A percentile compares a stretch with the other conserved stretches of the same genome.
These are phyloP conservation scores for Hypericum perforatum DNA, from an alignment of 345 rosid species.

Conservation along the genomic window DNA sequence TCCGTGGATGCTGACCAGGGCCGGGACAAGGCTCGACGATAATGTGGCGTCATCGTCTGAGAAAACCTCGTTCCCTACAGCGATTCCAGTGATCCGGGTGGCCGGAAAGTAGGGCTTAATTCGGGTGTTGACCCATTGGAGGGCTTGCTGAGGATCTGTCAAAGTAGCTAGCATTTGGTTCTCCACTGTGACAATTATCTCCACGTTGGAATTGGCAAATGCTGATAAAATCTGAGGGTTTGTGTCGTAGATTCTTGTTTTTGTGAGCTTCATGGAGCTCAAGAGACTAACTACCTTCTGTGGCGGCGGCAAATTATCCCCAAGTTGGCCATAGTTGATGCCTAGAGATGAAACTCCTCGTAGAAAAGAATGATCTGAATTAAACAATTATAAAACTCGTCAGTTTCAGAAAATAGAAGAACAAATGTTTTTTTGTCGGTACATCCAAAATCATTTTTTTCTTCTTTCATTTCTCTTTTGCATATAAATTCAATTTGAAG, in stretches of 20 bases:
- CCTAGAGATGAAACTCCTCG: slow-evolving; percentile 53
- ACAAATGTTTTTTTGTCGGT: no score
- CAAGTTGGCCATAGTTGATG: slow-evolving; percentile 91
- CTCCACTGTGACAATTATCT: slow-evolving; percentile 70
- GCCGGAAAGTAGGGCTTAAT: slow-evolving; percentile 62
- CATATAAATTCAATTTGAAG: no score
- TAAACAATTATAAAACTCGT: no score
- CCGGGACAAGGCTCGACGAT: slow-evolving; percentile 53
- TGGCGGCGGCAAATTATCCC: slow-evolving; percentile 63
- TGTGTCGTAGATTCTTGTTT: slow-evolving; percentile 79
- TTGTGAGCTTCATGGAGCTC: slow-evolving; percentile 48
- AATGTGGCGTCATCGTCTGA: slow-evolving; percentile 43
- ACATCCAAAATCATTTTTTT: no score
- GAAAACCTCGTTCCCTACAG: slow-evolving; percentile 68
- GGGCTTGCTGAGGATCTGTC: slow-evolving; percentile 63
- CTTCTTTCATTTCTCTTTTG: no score
- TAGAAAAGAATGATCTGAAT: slow-evolving; percentile 34
- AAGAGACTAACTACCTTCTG: slow-evolving; percentile 58
- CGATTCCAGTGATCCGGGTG: slow-evolving; percentile 58
- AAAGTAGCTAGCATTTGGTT: slow-evolving; percentile 53
- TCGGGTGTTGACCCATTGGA: slow-evolving; percentile 63
- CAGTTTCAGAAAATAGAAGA: no score
- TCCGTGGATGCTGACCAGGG: slow-evolving; percentile 58
- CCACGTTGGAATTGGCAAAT: slow-evolving; percentile 62
- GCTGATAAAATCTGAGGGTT: slow-evolving; percentile 64